These are phyloP conservation scores for Tetracentron sinense DNA, from an alignment of 164 flowering plant genomes.

Conservation along the genomic window DNA sequence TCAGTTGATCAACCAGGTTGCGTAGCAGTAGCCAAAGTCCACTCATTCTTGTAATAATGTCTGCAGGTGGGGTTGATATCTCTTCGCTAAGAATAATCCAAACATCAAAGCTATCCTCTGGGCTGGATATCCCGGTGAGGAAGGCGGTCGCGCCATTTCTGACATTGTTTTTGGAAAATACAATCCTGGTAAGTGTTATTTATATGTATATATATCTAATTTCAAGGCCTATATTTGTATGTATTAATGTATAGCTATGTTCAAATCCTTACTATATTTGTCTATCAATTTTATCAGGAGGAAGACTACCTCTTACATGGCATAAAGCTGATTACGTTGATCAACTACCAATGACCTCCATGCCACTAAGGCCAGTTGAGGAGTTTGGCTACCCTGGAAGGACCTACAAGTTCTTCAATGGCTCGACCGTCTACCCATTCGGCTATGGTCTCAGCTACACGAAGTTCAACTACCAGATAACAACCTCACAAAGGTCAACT, in stretches of 20 bases:
- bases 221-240: not conserved
- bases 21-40: slow-evolving; percentile 29
- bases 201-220: no score
- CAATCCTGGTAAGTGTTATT: slow-evolving; percentile 36
- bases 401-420: slow-evolving; percentile 44
- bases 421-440: slow-evolving; percentile 30
- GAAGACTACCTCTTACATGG: slow-evolving; percentile 48
- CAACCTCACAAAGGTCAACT: slow-evolving; percentile 10
- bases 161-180: slow-evolving; percentile 40
- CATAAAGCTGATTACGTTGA: slow-evolving; percentile 16
- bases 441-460: slow-evolving; percentile 45
- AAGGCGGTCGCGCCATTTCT: slow-evolving; percentile 38
- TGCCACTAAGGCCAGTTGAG: slow-evolving; percentile 31
- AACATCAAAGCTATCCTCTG: slow-evolving; percentile 34
- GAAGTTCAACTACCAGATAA: slow-evolving; percentile 17
- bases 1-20: slow-evolving; percentile 22
- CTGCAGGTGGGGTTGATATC: slow-evolving; percentile 33
- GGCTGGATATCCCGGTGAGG: slow-evolving; percentile 53
- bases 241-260: no score
- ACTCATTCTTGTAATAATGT: slow-evolving; percentile 31
- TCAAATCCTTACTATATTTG: no score
- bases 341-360: slow-evolving; percentile 37
- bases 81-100: slow-evolving; percentile 22
- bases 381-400: slow-evolving; percentile 35
- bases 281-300: slow-evolving; percentile 21